Evolutionary conservation across 176 grass and related monocot species (phyloP).

Genomic region (Thalia dealbata): DNA sequence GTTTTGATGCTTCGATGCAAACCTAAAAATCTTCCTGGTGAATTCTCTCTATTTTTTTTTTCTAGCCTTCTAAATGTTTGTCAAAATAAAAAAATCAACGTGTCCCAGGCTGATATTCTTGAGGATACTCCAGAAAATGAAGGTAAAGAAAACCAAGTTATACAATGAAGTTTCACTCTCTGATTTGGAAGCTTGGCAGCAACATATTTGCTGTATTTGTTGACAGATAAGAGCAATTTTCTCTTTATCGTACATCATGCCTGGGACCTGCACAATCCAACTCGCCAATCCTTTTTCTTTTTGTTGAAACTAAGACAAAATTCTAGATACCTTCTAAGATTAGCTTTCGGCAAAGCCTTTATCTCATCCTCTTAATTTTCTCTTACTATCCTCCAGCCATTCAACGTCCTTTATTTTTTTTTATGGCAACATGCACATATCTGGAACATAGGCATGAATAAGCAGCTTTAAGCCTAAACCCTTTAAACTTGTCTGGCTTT

Average conservation of each 20-base stretch:
- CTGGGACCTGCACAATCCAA: not conserved
- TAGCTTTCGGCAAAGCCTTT: not conserved
- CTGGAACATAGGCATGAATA: not conserved
- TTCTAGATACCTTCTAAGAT: not conserved
- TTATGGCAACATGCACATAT: not conserved
- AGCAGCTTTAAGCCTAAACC: not conserved
- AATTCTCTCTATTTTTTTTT: too few species aligned
- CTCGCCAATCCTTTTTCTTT: not conserved
- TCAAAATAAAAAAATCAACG: too few species aligned
- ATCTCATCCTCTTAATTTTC: not conserved
- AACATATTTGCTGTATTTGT: not conserved
- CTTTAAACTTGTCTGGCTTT: not conserved
- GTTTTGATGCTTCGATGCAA: too few species aligned
- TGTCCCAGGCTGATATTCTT: too few species aligned
- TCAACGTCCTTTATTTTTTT: not conserved
- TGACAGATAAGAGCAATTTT: not conserved
- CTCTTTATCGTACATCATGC: not conserved
- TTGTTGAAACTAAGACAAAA: not conserved
- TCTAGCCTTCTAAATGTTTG: too few species aligned
- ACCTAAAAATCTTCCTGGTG: too few species aligned
- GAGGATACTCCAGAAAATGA: too few species aligned
- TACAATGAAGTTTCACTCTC: too few species aligned
- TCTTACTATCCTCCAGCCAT: not conserved
- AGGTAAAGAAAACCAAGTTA: too few species aligned
- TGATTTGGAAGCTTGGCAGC: not conserved